Base-by-base conservation (phyloP, 371 early-diverging fungal genomes). In the Coemansia sp. region DNA sequence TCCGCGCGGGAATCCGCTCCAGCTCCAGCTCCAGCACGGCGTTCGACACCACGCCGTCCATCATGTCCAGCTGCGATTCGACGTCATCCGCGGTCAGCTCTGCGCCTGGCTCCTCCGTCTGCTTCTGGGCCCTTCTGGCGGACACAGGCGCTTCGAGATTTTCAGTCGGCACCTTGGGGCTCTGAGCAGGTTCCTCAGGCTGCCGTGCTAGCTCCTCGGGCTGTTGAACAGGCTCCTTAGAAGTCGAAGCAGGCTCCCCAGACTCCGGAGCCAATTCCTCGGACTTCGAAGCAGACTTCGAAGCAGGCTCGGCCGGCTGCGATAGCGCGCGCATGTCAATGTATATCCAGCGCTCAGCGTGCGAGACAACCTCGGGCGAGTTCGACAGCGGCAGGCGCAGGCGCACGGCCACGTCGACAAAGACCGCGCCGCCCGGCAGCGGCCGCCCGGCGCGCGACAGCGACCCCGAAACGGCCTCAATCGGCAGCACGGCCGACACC, bases 1-100 rank as follows among this genome's bases (percentile, higher is more conserved):
- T 43, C 8, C 72, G 64, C 33, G 47, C 57, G 3, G 72, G 72
- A 34, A 72, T 60, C 51, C 60, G 72, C 31, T 47, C 33, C 45
- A 71, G 55, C 60, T 76, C 76, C 36, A 66, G 49, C 61, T 76
- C 76, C 36, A 76, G 56, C 31, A 63, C 67, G 0, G 71, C 71
- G 35, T 76, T 76, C 10, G 76, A 76, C 6, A 71, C 51, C 8
- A 63, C 10, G 1, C 34, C 56, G 12, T 76, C 76, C 40, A 71
- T 40, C 0, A 40, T n/a, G 34, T 67, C 63, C 58, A 76, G 43
- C 49, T 59, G 62, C 30, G 31, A 54, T 1, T 63, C 62, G 6
- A 69, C 62, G 4, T 66, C 66, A 11, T 71, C 71, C 52, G 34
- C 55, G 4, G 61, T 33, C 12, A 26, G 52, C 20, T 20, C 50